These are phyloP conservation scores for Casuarina equisetifolia DNA, from an alignment of 306 rosid species.

Conservation along the genomic window DNA sequence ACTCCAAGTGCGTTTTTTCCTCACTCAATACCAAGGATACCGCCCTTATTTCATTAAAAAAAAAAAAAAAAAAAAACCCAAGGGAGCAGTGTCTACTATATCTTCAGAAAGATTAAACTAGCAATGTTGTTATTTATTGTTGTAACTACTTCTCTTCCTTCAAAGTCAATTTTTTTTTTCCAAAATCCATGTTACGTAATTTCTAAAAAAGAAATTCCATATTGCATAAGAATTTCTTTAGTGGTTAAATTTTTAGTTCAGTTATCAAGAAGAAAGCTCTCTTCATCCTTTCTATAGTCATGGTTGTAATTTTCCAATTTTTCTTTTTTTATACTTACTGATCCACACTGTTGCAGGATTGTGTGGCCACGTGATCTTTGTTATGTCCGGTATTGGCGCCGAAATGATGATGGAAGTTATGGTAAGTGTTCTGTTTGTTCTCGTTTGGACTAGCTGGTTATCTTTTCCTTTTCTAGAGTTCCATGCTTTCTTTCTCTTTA, in stretches of 20 bases:
- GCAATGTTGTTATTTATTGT: not conserved
- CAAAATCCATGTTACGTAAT: no score
- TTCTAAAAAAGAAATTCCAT: no score
- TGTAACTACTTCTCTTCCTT: not conserved
- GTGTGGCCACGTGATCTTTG: slow-evolving; percentile 99
- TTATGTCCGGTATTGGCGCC: slow-evolving; percentile 99
- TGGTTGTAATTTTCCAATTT: not conserved
- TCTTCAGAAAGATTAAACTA: not conserved
- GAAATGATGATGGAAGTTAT: slow-evolving; percentile 97
- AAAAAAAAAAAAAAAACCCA: no score
- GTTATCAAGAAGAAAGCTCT: not conserved
- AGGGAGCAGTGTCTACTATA: not conserved
- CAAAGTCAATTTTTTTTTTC: not conserved
- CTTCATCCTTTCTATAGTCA: not conserved
- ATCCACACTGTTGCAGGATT: slow-evolving; percentile 53
- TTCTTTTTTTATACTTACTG: slow-evolving; percentile 7
- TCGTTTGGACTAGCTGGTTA: not conserved
- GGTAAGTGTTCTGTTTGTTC: slow-evolving; percentile 51
- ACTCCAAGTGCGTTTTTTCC: not conserved
- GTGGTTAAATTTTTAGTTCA: not conserved
- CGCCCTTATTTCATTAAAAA: no score
- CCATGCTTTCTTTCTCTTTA: slow-evolving; percentile 31
- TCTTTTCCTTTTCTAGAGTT: slow-evolving; percentile 16
- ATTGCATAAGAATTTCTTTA: not conserved
- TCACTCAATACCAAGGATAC: not conserved